A percentile compares a stretch with the other conserved stretches of the same genome.
These are phyloP conservation scores for Sordariomycetes sp. DNA, from an alignment of 2,329 filamentous ascomycete genomes.

Conservation along the genomic window DNA sequence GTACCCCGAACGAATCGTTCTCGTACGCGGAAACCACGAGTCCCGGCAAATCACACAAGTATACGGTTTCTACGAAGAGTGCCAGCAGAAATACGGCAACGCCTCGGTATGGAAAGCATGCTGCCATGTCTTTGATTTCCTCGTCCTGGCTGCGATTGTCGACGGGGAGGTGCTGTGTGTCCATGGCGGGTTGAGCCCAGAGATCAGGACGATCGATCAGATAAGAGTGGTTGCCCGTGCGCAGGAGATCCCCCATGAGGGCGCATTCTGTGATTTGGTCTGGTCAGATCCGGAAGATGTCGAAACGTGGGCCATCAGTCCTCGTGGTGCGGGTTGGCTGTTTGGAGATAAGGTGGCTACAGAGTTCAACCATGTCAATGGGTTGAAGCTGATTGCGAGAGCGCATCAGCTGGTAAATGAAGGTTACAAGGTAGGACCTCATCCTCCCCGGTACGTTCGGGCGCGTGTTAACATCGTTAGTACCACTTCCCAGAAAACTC, in stretches of 20 bases:
- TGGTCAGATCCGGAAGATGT: conserved; percentile 98
- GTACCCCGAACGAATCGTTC: conserved; percentile 89
- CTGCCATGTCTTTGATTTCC: conserved; percentile 97
- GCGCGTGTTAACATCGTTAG: conserved; percentile 23
- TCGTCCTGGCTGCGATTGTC: conserved; percentile 93
- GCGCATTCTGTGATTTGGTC: conserved; percentile 94
- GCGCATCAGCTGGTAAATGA: conserved; percentile 99
- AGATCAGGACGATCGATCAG: conserved; percentile 96
- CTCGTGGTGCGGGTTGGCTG: conserved; percentile 91
- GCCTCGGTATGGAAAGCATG: conserved; percentile 99
- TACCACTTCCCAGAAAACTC: conserved; percentile 95
- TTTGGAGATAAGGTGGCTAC: conserved; percentile 96
- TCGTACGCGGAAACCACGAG: conserved; percentile 97
- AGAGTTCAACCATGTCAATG: conserved; percentile 96
- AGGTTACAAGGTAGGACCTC: conserved; percentile 71
- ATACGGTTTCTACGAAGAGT: conserved; percentile 98
- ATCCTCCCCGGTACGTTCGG: background rate
- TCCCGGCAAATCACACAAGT: conserved; percentile 96
- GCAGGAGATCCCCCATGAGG: conserved; percentile 95
- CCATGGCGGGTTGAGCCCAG: conserved; percentile 80
- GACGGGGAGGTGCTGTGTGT: conserved; percentile 98
- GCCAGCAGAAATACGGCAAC: conserved; percentile 95
- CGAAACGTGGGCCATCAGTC: conserved; percentile 92
- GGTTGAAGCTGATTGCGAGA: conserved; percentile 87
- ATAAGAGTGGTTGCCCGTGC: conserved; percentile 98